phyloP scores from a whole-genome alignment of 1,139 yeast species.

The Scheffersomyces illinoinensis region DNA sequence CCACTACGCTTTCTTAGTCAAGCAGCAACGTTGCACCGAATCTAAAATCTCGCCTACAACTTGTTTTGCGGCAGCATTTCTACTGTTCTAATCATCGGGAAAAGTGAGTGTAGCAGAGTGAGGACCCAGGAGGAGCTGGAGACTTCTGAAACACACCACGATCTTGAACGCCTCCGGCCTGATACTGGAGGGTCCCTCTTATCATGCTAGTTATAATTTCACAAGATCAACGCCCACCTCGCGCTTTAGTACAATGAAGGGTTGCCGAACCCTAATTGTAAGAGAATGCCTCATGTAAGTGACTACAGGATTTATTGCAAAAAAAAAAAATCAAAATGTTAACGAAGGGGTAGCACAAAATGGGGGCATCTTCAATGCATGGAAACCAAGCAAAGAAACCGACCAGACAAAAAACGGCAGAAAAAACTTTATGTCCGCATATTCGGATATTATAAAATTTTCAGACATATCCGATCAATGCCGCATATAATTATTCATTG shows the following conservation, averaged over 20 bases:
- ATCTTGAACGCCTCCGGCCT: background rate
- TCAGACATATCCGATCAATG: background rate
- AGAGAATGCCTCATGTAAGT: background rate
- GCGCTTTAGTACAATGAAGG: background rate
- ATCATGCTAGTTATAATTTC: background rate
- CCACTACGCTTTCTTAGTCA: background rate
- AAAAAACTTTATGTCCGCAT: background rate
- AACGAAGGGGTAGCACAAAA: background rate
- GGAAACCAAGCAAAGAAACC: background rate
- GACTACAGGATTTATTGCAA: background rate
- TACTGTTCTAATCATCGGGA: background rate
- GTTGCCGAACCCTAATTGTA: background rate
- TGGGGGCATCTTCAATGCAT: background rate
- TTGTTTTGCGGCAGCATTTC: background rate
- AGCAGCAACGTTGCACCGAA: background rate
- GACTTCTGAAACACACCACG: background rate
- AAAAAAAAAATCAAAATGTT: background rate
- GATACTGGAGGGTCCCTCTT: background rate
- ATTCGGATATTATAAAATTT: background rate
- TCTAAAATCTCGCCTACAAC: background rate
- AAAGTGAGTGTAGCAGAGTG: background rate
- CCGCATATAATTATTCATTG: background rate
- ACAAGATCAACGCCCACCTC: background rate
- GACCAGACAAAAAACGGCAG: background rate
- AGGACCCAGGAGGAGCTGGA: no score